Conservation (phyloP, 441 rosid species). For the Eutrema salsugineum region DNA sequence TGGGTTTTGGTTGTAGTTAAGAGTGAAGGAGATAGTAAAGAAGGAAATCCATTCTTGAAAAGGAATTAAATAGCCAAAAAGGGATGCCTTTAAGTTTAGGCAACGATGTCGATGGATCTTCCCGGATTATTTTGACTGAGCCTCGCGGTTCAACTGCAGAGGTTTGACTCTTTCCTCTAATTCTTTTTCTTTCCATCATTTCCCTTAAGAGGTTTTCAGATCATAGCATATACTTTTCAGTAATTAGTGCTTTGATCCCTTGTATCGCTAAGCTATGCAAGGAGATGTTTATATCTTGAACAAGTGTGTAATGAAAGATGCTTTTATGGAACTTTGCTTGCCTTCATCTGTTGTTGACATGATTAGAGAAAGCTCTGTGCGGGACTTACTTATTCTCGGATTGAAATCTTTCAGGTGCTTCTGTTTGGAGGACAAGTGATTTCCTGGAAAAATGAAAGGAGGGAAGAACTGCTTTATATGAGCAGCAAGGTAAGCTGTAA, state of each 20-base stretch:
- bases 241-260: not conserved
- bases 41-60: slow-evolving; percentile 27
- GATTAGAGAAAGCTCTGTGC: not conserved
- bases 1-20: slow-evolving; percentile 37
- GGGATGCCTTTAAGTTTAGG: slow-evolving; percentile 65
- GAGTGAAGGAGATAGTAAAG: slow-evolving; percentile 50
- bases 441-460: slow-evolving; percentile 91
- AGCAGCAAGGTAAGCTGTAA: slow-evolving; percentile 68
- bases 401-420: slow-evolving; percentile 64
- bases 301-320: not conserved
- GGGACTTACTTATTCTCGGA: slow-evolving; percentile 5
- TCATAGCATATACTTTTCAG: not conserved
- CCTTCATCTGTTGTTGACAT: not conserved
- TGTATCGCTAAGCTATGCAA: not conserved
- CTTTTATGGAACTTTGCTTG: not conserved
- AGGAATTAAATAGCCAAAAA: slow-evolving; percentile 36
- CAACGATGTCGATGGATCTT: slow-evolving; percentile 60
- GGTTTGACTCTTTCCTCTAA: slow-evolving; percentile 32
- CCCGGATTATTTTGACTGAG: slow-evolving; percentile 64
- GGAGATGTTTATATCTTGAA: not conserved
- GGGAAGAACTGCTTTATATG: slow-evolving; percentile 80
- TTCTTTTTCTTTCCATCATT: not conserved
- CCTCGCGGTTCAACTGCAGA: slow-evolving; percentile 82
- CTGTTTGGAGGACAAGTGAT: slow-evolving; percentile 83
- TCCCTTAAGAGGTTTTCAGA: not conserved